A percentile compares a stretch with the other conserved stretches of the same genome.
Conservation (phyloP, 1,284 basidiomycete species). For the Cryptococcus hybrid region DNA sequence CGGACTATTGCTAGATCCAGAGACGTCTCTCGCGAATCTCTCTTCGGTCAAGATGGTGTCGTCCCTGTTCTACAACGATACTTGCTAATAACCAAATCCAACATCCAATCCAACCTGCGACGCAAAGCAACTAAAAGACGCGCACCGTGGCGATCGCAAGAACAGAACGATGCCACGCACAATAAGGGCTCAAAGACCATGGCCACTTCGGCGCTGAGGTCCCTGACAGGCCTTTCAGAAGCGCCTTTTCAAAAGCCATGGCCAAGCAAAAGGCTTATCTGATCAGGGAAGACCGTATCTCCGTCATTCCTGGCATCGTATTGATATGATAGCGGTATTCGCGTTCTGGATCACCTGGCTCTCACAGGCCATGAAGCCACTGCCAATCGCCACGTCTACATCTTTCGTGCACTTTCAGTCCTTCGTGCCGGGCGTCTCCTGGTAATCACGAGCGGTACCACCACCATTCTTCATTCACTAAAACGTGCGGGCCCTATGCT, state of each 20-base stretch:
- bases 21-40: slow-evolving; percentile 58
- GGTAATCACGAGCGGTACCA: slow-evolving; percentile 87
- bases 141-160: slow-evolving; percentile 5
- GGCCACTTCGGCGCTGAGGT: slow-evolving; percentile 6
- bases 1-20: slow-evolving; percentile 87
- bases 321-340: slow-evolving; percentile 79
- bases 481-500: slow-evolving; percentile 88
- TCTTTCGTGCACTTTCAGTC: slow-evolving; percentile 88
- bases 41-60: slow-evolving; percentile 53
- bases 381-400: slow-evolving; percentile 67
- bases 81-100: slow-evolving; percentile 9
- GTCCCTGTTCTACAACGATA: slow-evolving; percentile 10
- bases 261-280: slow-evolving; percentile 44
- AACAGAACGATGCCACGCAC: no score
- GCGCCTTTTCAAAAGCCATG: slow-evolving; percentile 55
- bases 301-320: slow-evolving; percentile 89
- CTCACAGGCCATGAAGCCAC: slow-evolving; percentile 63
- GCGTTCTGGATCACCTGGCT: slow-evolving; percentile 62
- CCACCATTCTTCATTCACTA: slow-evolving; percentile 89
- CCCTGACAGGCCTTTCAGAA: slow-evolving; percentile 23
- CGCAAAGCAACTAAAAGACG: slow-evolving; percentile 12
- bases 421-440: slow-evolving; percentile 79
- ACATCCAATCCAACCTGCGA: slow-evolving; percentile 18
- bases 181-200: no score
- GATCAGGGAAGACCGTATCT: slow-evolving; percentile 65